These are phyloP conservation scores for Thelonectria olida DNA, from an alignment of 2,329 filamentous ascomycete species.

Conservation along the genomic window DNA sequence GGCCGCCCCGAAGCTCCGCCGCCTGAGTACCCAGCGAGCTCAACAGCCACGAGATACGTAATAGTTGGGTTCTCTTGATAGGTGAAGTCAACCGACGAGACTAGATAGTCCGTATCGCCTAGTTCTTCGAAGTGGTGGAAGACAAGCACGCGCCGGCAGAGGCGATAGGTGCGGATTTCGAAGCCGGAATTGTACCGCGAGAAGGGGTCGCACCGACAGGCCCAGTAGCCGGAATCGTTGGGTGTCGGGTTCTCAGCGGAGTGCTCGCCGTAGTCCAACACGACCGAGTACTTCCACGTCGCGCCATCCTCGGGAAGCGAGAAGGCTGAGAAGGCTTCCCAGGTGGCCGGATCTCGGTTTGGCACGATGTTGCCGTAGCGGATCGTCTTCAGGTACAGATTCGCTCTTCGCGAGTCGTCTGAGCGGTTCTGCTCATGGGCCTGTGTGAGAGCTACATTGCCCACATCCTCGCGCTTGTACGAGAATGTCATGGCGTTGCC, in stretches of 20 bases:
- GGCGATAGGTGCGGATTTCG: constrained; percentile 11
- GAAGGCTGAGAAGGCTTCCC: too few relatives aligned
- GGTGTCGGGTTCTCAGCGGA: neutral
- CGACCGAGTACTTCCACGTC: neutral
- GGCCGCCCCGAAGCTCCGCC: neutral
- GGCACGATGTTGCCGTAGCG: neutral
- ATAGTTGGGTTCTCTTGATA: neutral
- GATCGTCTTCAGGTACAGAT: neutral
- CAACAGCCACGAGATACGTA: neutral
- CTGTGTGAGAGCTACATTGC: too few relatives aligned
- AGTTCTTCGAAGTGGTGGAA: constrained; percentile 9
- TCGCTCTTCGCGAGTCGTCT: neutral
- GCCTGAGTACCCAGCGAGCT: neutral
- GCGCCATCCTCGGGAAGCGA: too few relatives aligned
- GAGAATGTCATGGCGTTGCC: constrained; percentile 1
- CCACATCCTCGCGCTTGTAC: constrained; percentile 3
- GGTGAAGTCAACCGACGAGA: neutral
- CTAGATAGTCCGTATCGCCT: neutral
- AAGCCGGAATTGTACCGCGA: neutral
- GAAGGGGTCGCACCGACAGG: neutral
- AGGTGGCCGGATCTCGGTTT: neutral
- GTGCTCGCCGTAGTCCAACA: constrained; percentile 10
- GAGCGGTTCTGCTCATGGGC: neutral
- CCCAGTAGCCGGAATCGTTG: neutral
- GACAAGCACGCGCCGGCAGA: constrained; percentile 6